These are phyloP conservation scores for Pinus albicaulis DNA, from an alignment of 75 land plant genomes.

Conservation along the genomic window DNA sequence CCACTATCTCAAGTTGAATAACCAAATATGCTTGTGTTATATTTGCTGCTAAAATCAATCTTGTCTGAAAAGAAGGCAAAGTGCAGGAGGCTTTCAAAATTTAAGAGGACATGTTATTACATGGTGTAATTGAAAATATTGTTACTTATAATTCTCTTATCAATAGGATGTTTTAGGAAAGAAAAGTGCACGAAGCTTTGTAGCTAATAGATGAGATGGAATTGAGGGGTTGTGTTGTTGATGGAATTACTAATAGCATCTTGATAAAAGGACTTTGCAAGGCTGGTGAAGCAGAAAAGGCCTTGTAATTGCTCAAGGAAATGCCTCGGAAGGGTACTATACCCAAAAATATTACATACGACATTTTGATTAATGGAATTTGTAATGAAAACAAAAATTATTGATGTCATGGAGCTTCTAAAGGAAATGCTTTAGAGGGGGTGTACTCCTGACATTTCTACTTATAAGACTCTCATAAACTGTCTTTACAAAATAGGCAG, in stretches of 20 bases:
- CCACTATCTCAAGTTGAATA: too few relatives aligned
- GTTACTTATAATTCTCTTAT: constrained; percentile 67
- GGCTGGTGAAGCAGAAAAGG: constrained; percentile 50
- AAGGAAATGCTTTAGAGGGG: constrained; percentile 51
- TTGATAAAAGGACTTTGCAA: constrained; percentile 63
- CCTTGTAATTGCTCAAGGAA: constrained; percentile 41
- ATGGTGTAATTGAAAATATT: constrained; percentile 56
- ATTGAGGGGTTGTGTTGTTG: constrained; percentile 39
- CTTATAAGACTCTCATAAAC: constrained; percentile 65
- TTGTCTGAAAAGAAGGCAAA: constrained; percentile 32
- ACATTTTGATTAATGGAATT: constrained; percentile 55
- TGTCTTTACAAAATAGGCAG: constrained; percentile 59
- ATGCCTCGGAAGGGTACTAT: constrained; percentile 39
- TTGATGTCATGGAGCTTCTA: constrained; percentile 43
- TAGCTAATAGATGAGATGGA: constrained; percentile 56
- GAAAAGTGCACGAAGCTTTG: constrained; percentile 40
- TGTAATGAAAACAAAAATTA: constrained; percentile 43
- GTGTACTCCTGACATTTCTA: constrained; percentile 50
- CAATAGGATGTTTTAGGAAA: constrained; percentile 37
- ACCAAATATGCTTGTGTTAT: too few relatives aligned
- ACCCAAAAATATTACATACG: constrained; percentile 51
- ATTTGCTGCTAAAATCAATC: too few relatives aligned
- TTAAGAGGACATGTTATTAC: constrained; percentile 36
- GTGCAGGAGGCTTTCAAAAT: constrained; percentile 46
- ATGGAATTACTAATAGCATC: constrained; percentile 56